phyloP scores from a whole-genome alignment of 1,284 basidiomycete species.

The Pyrrhoderma noxium region DNA sequence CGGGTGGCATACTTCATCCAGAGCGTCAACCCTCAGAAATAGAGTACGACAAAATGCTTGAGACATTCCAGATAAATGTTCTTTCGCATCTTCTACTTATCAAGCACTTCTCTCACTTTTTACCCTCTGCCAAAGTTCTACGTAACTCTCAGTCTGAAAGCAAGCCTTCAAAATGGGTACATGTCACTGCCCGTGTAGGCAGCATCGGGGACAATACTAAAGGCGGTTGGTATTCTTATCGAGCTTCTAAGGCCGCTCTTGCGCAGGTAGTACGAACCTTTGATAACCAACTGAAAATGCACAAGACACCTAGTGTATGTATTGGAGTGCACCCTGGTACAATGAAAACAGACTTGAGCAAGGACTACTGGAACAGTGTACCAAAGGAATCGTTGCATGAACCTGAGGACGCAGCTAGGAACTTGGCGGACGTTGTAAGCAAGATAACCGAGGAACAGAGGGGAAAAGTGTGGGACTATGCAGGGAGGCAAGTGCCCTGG shows the following conservation, averaged over 20 bases:
- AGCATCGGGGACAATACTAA: slow-evolving; percentile 54
- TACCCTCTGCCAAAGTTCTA: slow-evolving; percentile 29
- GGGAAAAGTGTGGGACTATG: slow-evolving; percentile 67
- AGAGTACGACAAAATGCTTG: slow-evolving; percentile 35
- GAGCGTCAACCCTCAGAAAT: slow-evolving; percentile 53
- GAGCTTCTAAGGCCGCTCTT: slow-evolving; percentile 67
- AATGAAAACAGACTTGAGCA: slow-evolving; percentile 53
- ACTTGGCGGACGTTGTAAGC: slow-evolving; percentile 49
- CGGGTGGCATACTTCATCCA: slow-evolving; percentile 47
- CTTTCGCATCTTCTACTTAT: slow-evolving; percentile 55
- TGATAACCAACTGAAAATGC: slow-evolving; percentile 53
- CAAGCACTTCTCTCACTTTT: slow-evolving; percentile 55
- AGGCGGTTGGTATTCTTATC: slow-evolving; percentile 71
- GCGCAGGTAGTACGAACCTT: slow-evolving; percentile 69
- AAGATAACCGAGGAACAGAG: slow-evolving; percentile 41
- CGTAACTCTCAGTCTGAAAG: not conserved
- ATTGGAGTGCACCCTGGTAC: slow-evolving; percentile 57
- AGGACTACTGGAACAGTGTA: slow-evolving; percentile 36
- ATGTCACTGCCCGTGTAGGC: slow-evolving; percentile 56
- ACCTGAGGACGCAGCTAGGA: slow-evolving; percentile 52
- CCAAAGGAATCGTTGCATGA: slow-evolving; percentile 45
- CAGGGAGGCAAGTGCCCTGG: slow-evolving; percentile 45
- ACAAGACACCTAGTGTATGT: slow-evolving; percentile 46
- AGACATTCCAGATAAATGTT: slow-evolving; percentile 50
- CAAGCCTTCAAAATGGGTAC: slow-evolving; percentile 45